Evolutionary conservation across 1,139 yeast species (phyloP).

Genomic region (Fermentozyma sake): DNA sequence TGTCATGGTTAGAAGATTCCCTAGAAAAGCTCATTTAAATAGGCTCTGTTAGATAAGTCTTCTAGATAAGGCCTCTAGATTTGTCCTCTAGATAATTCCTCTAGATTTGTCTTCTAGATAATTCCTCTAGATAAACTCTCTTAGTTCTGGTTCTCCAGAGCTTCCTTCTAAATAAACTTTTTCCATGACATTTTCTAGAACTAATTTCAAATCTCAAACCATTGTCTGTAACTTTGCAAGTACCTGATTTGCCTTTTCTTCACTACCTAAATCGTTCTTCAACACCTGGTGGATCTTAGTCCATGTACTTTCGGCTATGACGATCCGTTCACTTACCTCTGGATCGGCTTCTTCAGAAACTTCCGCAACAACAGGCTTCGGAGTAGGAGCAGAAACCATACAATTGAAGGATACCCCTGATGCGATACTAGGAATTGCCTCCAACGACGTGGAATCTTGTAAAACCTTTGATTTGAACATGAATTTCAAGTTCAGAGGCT

Average conservation of each 20-base stretch:
- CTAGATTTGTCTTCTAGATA: too few species aligned
- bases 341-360: conserved; percentile 12
- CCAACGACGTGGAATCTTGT: conserved; percentile 31
- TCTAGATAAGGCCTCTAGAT: too few species aligned
- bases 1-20: too few species aligned
- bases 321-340: conserved; percentile 11
- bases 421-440: conserved; percentile 17
- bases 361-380: conserved; percentile 1
- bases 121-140: too few species aligned
- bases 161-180: too few species aligned
- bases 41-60: too few species aligned
- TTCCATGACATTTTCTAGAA: too few species aligned
- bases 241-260: conserved; percentile 20
- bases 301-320: conserved; percentile 27
- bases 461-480: conserved; percentile 43
- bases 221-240: conserved; percentile 38
- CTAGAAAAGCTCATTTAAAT: too few species aligned
- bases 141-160: too few species aligned
- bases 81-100: too few species aligned
- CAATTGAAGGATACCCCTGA: conserved; percentile 29
- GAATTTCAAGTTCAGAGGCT: conserved; percentile 31
- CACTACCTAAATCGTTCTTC: conserved; percentile 27
- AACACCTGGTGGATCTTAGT: conserved; percentile 24
- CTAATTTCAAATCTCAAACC: too few species aligned
- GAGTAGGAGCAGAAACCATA: conserved; percentile 25